These are phyloP conservation scores for Penicillium brevicompactum DNA, from an alignment of 2,329 filamentous ascomycete species.

Conservation along the genomic window DNA sequence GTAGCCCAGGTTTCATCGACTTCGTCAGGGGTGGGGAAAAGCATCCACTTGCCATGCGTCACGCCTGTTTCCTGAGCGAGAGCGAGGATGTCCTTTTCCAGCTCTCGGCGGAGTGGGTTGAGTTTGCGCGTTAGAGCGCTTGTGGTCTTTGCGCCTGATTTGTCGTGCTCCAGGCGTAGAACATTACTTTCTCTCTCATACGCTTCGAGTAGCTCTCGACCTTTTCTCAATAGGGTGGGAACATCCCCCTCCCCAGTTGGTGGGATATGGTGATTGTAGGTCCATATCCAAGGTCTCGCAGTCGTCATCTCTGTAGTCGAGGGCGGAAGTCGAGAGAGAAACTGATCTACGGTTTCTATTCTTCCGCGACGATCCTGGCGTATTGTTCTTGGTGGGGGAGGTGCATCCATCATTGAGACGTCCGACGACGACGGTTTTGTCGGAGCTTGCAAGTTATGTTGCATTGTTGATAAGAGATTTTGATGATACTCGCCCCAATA, in stretches of 20 bases:
- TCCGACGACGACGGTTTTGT: neutral
- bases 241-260: constrained; percentile 45
- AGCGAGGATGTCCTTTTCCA: constrained; percentile 59
- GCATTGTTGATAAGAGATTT: constrained; percentile 36
- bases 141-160: constrained; percentile 40
- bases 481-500: constrained; percentile 51
- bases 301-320: constrained; percentile 56
- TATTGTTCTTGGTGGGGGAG: neutral
- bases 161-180: constrained; percentile 53
- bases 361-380: constrained; percentile 16
- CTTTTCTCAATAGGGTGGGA: constrained; percentile 55
- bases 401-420: neutral
- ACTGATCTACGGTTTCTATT: constrained; percentile 66
- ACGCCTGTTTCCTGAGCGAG: constrained; percentile 63
- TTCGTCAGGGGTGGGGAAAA: constrained; percentile 23
- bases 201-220: constrained; percentile 55
- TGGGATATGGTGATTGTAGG: constrained; percentile 61
- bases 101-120: constrained; percentile 42
- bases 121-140: constrained; percentile 40
- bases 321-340: constrained; percentile 70
- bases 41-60: constrained; percentile 63
- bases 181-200: constrained; percentile 51
- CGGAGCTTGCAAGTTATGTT: constrained; percentile 18
- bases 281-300: constrained; percentile 69
- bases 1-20: constrained; percentile 53